Conservation (phyloP, 2,329 filamentous ascomycete species). For the Huntiella decipiens region DNA sequence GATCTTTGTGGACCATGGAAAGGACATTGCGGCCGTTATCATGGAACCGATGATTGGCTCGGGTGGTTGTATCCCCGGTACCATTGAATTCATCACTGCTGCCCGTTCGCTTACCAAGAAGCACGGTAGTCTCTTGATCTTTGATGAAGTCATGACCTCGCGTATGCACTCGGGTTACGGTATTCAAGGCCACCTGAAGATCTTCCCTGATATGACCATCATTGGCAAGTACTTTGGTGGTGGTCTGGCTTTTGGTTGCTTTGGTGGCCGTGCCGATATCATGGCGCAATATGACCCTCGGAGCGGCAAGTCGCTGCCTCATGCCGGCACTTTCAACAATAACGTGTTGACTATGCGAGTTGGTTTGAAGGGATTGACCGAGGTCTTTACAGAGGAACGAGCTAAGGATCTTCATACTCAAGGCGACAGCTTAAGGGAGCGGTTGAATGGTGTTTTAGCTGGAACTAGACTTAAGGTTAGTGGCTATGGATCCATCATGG, state of each 20-base stretch:
- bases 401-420: constrained; percentile 17
- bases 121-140: constrained; percentile 38
- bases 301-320: constrained; percentile 21
- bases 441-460: constrained; percentile 17
- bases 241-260: constrained; percentile 46
- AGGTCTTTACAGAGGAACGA: constrained; percentile 19
- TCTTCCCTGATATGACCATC: constrained; percentile 42
- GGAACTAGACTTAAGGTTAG: constrained; percentile 22
- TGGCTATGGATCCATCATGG: constrained; percentile 20
- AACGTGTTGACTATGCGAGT: constrained; percentile 36
- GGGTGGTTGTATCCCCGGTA: constrained; percentile 36
- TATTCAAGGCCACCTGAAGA: constrained; percentile 22
- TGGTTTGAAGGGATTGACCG: constrained; percentile 16
- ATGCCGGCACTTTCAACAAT: constrained; percentile 51
- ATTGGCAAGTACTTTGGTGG: constrained; percentile 50
- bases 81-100: constrained; percentile 29
- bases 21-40: constrained; percentile 40
- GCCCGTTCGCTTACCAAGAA: constrained; percentile 23
- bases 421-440: constrained; percentile 17
- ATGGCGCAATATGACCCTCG: constrained; percentile 39
- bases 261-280: constrained; percentile 39
- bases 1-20: constrained; percentile 19
- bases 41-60: constrained; percentile 48
- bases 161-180: constrained; percentile 31
- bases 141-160: constrained; percentile 56